These are phyloP conservation scores for Naganishia sp. DNA, from an alignment of 1,284 basidiomycete genomes.

Conservation along the genomic window DNA sequence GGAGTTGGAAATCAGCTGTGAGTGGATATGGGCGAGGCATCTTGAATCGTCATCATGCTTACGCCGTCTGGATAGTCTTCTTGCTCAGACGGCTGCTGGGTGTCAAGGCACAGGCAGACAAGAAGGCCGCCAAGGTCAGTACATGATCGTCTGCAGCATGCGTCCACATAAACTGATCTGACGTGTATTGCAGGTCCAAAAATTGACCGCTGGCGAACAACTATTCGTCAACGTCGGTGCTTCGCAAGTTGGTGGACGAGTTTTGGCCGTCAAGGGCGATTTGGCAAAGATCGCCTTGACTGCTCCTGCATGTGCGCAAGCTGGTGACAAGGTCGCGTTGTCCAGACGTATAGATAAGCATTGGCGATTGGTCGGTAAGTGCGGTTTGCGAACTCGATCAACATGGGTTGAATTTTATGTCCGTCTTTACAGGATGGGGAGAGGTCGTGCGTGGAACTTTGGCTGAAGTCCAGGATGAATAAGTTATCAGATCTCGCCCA, in stretches of 20 bases:
- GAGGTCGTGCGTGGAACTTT: slow-evolving; percentile 38
- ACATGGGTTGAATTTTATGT: neutral
- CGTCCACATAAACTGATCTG: neutral
- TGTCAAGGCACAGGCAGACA: slow-evolving; percentile 90
- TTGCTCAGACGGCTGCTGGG: slow-evolving; percentile 91
- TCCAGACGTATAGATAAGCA: slow-evolving; percentile 95
- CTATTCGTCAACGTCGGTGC: slow-evolving; percentile 92
- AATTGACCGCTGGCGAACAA: slow-evolving; percentile 89
- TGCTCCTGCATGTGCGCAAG: slow-evolving; percentile 87
- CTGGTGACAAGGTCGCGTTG: slow-evolving; percentile 92
- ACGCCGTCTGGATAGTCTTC: slow-evolving; percentile 62
- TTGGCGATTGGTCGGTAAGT: slow-evolving; percentile 68
- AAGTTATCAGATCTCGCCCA: neutral
- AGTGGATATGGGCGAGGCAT: slow-evolving; percentile 30
- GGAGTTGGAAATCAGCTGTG: slow-evolving; percentile 59
- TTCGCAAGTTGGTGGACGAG: slow-evolving; percentile 89
- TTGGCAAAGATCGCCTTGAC: slow-evolving; percentile 89
- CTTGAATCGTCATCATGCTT: neutral
- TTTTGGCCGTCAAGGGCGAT: slow-evolving; percentile 87
- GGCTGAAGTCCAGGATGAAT: slow-evolving; percentile 46
- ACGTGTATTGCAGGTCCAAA: slow-evolving; percentile 62
- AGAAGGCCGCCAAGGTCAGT: slow-evolving; percentile 85
- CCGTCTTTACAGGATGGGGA: slow-evolving; percentile 29
- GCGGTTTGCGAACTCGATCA: slow-evolving; percentile 42
- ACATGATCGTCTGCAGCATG: slow-evolving; percentile 19